A percentile compares a stretch with the other conserved stretches of the same genome.
phyloP scores from a whole-genome alignment of 164 flowering plant species.

The Chimonanthus praecox region DNA sequence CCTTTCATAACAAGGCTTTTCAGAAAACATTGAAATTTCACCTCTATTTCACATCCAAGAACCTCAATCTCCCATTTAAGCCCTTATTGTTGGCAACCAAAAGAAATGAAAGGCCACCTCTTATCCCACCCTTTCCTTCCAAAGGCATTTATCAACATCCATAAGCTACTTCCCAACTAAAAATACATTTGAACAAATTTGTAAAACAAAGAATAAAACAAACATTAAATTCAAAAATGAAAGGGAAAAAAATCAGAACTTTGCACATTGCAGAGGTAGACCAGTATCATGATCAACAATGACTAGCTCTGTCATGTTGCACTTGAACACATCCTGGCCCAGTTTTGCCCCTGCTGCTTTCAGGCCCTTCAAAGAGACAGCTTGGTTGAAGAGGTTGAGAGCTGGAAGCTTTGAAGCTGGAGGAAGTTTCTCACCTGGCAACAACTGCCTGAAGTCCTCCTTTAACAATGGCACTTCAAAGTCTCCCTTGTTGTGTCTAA shows the following conservation, averaged over 20 bases:
- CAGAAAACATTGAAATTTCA: too few relatives aligned
- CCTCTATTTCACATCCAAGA: too few relatives aligned
- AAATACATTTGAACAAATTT: background rate
- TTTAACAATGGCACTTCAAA: conserved; percentile 83
- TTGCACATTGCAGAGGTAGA: conserved; percentile 57
- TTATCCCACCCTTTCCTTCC: too few relatives aligned
- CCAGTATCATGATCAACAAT: conserved; percentile 73
- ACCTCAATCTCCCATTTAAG: too few relatives aligned
- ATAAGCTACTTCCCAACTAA: too few relatives aligned
- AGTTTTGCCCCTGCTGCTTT: conserved; percentile 92
- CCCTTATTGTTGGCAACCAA: too few relatives aligned
- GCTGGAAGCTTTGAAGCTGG: conserved; percentile 84
- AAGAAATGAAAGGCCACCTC: too few relatives aligned
- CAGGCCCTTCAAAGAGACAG: conserved; percentile 74
- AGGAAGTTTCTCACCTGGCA: conserved; percentile 76
- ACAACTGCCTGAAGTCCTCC: conserved; percentile 47
- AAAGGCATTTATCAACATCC: too few relatives aligned
- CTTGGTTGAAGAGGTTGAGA: conserved; percentile 79
- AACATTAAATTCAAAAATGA: background rate
- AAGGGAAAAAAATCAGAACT: conserved; percentile 39
- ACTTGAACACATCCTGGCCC: conserved; percentile 70
- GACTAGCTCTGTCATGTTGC: conserved; percentile 62
- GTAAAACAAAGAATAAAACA: conserved; percentile 1
- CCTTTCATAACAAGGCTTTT: too few relatives aligned
- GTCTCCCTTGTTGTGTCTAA: conserved; percentile 63